phyloP scores from a whole-genome alignment of 192 early-diverging fungal species.

The Coemansia guatemalensis region DNA sequence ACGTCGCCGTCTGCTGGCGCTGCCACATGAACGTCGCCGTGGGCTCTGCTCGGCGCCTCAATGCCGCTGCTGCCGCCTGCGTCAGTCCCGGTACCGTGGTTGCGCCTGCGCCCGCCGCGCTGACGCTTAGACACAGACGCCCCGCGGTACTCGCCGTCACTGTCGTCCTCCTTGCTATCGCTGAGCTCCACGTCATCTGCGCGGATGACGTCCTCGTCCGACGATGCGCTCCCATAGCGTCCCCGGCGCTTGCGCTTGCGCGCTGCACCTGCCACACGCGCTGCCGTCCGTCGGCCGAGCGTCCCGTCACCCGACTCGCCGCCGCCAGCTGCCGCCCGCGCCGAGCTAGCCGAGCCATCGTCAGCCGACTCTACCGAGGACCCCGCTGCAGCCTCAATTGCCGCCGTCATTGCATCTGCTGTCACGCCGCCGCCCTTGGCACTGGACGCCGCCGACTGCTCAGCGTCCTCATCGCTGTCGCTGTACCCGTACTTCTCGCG shows the following conservation, averaged over 20 bases:
- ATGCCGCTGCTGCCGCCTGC: conserved; percentile 50
- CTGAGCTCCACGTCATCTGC: conserved; percentile 55
- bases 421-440: conserved; percentile 14
- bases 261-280: conserved; percentile 11
- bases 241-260: conserved; percentile 53
- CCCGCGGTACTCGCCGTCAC: conserved; percentile 45
- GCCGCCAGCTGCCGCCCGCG: not conserved
- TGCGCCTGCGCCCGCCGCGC: conserved; percentile 31
- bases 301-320: not conserved
- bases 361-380: conserved; percentile 25
- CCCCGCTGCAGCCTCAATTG: conserved; percentile 19
- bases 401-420: conserved; percentile 13
- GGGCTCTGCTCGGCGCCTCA: conserved; percentile 43
- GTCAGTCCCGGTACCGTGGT: conserved; percentile 36
- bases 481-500: conserved; percentile 60
- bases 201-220: conserved; percentile 53
- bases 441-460: conserved; percentile 29
- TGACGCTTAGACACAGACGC: conserved; percentile 31
- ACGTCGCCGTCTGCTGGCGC: conserved; percentile 34
- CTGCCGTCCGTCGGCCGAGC: not conserved
- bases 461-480: conserved; percentile 42
- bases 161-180: conserved; percentile 19
- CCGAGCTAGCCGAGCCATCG: conserved; percentile 9
- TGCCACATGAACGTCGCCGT: conserved; percentile 44
- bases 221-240: conserved; percentile 28